Base-by-base conservation (phyloP, 225 moss, liverwort and hornwort genomes). In the Polytrichum formosum region DNA sequence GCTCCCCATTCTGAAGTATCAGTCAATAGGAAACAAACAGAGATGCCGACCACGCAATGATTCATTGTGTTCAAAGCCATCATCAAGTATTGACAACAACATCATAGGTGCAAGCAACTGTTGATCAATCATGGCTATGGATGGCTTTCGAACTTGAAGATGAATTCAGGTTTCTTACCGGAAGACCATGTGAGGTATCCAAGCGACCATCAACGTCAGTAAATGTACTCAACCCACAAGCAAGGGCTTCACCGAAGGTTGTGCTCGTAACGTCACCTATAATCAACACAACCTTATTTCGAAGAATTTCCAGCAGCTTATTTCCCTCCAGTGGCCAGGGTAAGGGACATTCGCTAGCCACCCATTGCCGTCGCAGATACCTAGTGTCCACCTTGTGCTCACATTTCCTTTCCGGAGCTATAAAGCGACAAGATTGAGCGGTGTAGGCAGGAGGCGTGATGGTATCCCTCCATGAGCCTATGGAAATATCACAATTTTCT, bases 401-500 rank as follows among this genome's bases (percentile, higher is more conserved):
- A 37, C 66, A 66, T 25, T 7, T 31, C 66, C 66, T n/a, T 46
- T 46, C 66, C 13, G 66, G 33, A 25, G 66, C 66, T 31, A 66
- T 66, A 37, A 66, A 66, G 46, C 20, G 33, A 23, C 66, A 66
- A 66, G n/a, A n/a, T 23, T 31, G 33, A 68, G 54, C 54, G 7
- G 55, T 56, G 18, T 68, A 68, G 18, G 6, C 25, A 54, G 68
- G 68, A 27, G 17, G 26, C n/a, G 25, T 56, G 8, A 5, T 18
- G 55, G 25, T 56, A 16, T 68, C 54, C 55, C 26, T 56, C 68
- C 68, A 68, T 56, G 68, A 23, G 54, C 68, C 68, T 54, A 68
- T 56, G 2, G 54, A 23, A 18, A 68, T 55, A 4, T 68, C 68
- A 28, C 55, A 68, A 28, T 18, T 28, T 22, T 56, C 68, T 26